Percentiles rank a stretch among this genome's conserved stretches.
Evolutionary conservation across 225 moss, liverwort and hornwort genomes (phyloP).

Genomic region (Neckera pumila): DNA sequence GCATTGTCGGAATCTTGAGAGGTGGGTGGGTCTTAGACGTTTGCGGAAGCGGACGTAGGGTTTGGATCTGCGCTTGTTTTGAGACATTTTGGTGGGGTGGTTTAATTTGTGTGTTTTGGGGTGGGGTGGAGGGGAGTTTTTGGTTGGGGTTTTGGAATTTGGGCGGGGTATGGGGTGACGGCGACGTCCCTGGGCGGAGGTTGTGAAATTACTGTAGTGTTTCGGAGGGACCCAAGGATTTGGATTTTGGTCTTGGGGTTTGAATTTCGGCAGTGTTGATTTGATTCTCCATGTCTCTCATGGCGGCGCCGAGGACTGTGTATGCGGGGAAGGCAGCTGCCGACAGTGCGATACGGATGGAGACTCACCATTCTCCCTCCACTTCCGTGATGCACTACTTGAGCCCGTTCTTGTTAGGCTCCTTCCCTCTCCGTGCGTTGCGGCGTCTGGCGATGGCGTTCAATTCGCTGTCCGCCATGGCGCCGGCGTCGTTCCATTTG

Average conservation of each 20-base stretch:
- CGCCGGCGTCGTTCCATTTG: constrained; percentile 36
- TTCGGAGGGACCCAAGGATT: background rate
- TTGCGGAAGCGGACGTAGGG: background rate
- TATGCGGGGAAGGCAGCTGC: constrained; percentile 19
- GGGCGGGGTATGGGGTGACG: constrained; percentile 3
- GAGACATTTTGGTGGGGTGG: background rate
- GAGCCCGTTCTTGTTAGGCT: constrained; percentile 25
- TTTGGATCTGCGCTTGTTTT: background rate
- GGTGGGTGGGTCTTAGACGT: background rate
- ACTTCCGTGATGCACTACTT: constrained; percentile 31
- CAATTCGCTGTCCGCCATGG: constrained; percentile 37
- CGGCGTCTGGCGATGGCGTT: constrained; percentile 43
- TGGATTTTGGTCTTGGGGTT: background rate
- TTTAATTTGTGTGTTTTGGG: too few species aligned
- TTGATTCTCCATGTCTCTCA: constrained; percentile 14
- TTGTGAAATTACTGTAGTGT: background rate
- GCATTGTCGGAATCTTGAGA: background rate
- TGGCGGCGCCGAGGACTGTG: constrained; percentile 31
- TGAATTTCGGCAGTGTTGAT: background rate
- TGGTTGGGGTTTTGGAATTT: background rate
- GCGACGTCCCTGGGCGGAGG: background rate
- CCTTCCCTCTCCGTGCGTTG: constrained; percentile 34
- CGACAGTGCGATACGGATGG: constrained; percentile 11
- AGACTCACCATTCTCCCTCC: background rate
- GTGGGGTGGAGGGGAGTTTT: too few species aligned